phyloP scores from a whole-genome alignment of 148 eudicot genomes.

The Selenicereus undatus region DNA sequence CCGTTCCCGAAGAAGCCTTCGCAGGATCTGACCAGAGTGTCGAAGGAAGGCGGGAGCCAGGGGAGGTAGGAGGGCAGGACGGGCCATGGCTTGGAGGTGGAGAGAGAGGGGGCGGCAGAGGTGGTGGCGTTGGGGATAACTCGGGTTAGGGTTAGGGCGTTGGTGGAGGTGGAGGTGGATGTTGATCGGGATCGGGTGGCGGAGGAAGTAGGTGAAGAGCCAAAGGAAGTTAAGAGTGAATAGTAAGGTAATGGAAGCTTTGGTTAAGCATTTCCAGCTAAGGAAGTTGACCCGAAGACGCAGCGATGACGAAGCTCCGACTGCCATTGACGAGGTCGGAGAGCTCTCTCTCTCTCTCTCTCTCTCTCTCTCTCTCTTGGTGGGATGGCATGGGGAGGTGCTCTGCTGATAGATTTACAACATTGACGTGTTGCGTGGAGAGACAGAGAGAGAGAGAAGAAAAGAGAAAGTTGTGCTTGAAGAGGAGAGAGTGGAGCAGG shows the following conservation, averaged over 20 bases:
- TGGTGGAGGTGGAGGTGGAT: constrained; percentile 22
- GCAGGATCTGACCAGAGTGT: constrained; percentile 44
- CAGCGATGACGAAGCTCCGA: neutral
- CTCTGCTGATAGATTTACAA: constrained; percentile 18
- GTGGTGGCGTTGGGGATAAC: neutral
- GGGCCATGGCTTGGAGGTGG: constrained; percentile 72
- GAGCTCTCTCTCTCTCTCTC: neutral
- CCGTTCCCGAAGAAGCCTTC: constrained; percentile 90
- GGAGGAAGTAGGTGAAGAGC: constrained; percentile 57
- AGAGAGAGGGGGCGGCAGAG: neutral
- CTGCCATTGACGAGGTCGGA: constrained; percentile 19
- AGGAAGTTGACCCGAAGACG: neutral
- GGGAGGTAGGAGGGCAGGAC: constrained; percentile 85
- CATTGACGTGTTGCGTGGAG: neutral
- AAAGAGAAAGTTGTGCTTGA: too few species aligned
- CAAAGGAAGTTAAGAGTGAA: constrained; percentile 59
- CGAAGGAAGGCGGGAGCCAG: neutral
- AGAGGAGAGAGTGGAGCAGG: too few species aligned
- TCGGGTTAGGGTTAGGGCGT: neutral
- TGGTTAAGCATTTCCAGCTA: constrained; percentile 24
- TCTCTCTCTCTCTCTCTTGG: too few species aligned
- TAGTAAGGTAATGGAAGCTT: constrained; percentile 44
- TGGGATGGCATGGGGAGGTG: neutral
- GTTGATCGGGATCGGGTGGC: constrained; percentile 23
- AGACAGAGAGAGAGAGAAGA: too few species aligned